phyloP scores from a whole-genome alignment of 2,329 filamentous ascomycete species.

The Aureobasidium vineae region DNA sequence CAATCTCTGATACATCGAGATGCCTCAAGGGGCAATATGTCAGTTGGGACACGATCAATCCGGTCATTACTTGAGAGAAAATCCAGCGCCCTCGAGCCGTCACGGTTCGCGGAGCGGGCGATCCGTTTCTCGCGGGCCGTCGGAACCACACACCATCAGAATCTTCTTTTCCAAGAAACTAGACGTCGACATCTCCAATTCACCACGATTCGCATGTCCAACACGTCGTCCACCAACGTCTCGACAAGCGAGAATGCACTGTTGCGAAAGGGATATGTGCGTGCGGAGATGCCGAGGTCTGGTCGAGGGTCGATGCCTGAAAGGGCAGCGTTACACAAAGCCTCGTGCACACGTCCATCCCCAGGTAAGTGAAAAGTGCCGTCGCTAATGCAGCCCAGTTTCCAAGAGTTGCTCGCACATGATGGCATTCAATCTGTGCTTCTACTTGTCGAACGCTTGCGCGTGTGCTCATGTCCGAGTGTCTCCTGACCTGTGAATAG shows the following conservation, averaged over 20 bases:
- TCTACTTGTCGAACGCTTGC: background rate
- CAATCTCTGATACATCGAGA: background rate
- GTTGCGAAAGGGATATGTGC: conserved; percentile 1
- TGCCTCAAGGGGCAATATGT: conserved; percentile 15
- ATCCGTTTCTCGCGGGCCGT: conserved; percentile 22
- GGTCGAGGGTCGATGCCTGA: background rate
- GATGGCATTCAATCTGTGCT: conserved; percentile 5
- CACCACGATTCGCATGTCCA: background rate
- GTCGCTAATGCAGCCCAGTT: conserved; percentile 23
- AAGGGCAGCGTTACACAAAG: background rate
- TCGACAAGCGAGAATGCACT: background rate
- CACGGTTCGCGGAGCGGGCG: conserved; percentile 21
- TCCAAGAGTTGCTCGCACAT: background rate
- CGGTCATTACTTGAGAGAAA: background rate
- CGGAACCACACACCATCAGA: conserved; percentile 1
- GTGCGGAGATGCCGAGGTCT: background rate
- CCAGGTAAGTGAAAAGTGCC: conserved; percentile 10
- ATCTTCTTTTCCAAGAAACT: background rate
- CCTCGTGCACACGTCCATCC: conserved; percentile 1
- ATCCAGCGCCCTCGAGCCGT: background rate
- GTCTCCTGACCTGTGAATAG: conserved; percentile 17
- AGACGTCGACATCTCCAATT: conserved; percentile 1
- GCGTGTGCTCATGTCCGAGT: conserved; percentile 5
- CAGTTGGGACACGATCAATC: conserved; percentile 10
- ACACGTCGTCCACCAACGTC: background rate